Percentiles rank a stretch among this genome's conserved stretches.
phyloP scores from a whole-genome alignment of 2,329 filamentous ascomycete genomes.

The Sclerotinia minor region DNA sequence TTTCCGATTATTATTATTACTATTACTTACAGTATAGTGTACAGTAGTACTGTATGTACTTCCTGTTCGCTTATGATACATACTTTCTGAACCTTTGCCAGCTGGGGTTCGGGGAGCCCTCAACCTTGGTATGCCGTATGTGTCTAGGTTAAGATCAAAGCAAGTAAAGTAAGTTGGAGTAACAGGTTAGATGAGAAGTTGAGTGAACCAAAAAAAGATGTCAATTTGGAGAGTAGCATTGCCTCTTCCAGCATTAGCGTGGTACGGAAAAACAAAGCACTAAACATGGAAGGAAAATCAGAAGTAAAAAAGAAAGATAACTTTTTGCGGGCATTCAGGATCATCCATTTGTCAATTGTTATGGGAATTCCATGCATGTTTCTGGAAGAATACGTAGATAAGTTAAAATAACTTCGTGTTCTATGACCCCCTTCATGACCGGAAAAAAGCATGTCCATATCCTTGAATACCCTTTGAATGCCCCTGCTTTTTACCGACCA shows the following conservation, averaged over 20 bases:
- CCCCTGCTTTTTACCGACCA: slow-evolving; percentile 16
- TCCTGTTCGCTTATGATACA: slow-evolving; percentile 11
- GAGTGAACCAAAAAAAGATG: slow-evolving; percentile 2
- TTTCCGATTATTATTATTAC: slow-evolving; percentile 9
- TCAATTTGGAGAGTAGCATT: neutral
- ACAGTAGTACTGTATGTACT: no score
- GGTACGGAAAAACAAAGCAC: neutral
- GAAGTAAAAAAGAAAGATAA: neutral
- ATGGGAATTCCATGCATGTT: slow-evolving; percentile 23
- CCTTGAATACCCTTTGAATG: slow-evolving; percentile 11
- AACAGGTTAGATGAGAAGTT: slow-evolving; percentile 15
- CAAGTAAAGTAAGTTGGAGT: slow-evolving; percentile 14
- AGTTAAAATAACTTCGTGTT: slow-evolving; percentile 25
- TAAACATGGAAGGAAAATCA: neutral
- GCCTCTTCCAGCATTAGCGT: neutral
- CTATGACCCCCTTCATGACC: slow-evolving; percentile 21
- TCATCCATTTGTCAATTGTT: slow-evolving; percentile 12
- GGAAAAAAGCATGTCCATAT: slow-evolving; percentile 13
- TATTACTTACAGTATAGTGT: neutral
- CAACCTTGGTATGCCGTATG: slow-evolving; percentile 6
- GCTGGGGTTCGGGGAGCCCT: slow-evolving; percentile 22
- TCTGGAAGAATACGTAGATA: slow-evolving; percentile 22
- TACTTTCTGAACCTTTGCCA: slow-evolving; percentile 6
- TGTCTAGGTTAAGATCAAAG: slow-evolving; percentile 21
- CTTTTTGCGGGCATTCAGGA: neutral